Evolutionary conservation across 139 green algal species (phyloP), one percentile per base, ranked within the genome.

Genomic region (Haematococcus lacustris): DNA sequence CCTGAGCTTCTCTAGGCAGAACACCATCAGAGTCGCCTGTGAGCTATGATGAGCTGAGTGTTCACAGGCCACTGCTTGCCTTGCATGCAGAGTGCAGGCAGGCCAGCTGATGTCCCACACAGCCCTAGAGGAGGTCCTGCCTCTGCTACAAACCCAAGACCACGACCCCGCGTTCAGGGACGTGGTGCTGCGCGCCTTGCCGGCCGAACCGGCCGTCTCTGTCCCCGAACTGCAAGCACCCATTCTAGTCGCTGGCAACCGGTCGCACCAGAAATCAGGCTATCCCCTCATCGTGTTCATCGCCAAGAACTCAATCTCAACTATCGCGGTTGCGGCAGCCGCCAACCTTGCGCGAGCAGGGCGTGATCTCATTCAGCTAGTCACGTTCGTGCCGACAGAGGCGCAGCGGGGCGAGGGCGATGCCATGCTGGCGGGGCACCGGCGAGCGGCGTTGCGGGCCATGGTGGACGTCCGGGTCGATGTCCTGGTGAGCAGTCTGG

Each of bases 121-220:
- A 35, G 69, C 74, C 51, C 50, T 80, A 61, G 71, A 80, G 39
- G 66, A 66, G n/a, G 70, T 84, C 37, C 62, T 84, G 38, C 74
- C 71, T 13, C 61, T 84, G 71, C 71, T 80, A 17, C 70, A 80
- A 41, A 66, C 70, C 3, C 78, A 83, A 60, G 78, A 83, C 70
- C 57, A 68, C 34, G 73, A 75, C 51, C 34, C 69, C 0, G 57
- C 67, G 7, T 83, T 83, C 73, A 57, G 74, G 7, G 64, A 78
- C 53, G 39, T 76, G 28, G 26, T 80, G 47, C 30, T 73, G 13
- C 9, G 32, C 1, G n/a, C 32, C n/a, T 32, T 63, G 1, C 62
- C 37, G 28, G 33, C 35, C 0, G 38, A 33, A 30, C 28, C 5
- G 13, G 28, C 5, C 28, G 13, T 37, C 17, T 13, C 2, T 30